Percentiles rank a stretch among this genome's conserved stretches.
These are phyloP conservation scores for Ananas comosus DNA, from an alignment of 176 grass and related monocot species.

Conservation along the genomic window DNA sequence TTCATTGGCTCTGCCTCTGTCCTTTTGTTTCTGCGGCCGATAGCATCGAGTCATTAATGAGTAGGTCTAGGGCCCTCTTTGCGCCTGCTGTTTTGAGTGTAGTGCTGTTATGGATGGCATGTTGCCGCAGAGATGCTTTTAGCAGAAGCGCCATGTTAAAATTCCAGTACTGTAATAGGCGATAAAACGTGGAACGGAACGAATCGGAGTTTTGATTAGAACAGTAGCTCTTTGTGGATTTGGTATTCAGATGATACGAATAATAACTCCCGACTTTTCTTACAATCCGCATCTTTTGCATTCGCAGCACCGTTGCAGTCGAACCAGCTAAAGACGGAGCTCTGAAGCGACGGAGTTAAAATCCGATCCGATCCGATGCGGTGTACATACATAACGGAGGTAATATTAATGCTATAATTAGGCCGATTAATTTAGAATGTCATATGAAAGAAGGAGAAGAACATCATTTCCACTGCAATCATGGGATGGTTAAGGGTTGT, in stretches of 20 bases:
- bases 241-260: neutral
- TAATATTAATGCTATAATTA: constrained; percentile 1
- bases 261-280: neutral
- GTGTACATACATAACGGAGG: constrained; percentile 9
- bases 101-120: no score
- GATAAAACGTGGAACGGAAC: no score
- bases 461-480: neutral
- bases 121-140: no score
- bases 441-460: neutral
- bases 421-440: no score
- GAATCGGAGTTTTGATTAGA: no score
- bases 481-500: neutral
- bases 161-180: no score
- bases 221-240: neutral
- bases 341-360: constrained; percentile 1
- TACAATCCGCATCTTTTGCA: neutral
- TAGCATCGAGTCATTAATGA: no score
- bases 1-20: no score
- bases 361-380: neutral
- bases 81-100: no score
- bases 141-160: no score
- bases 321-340: constrained; percentile 22
- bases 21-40: no score
- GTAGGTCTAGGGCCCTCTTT: no score
- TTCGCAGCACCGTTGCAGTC: neutral